Conservation (phyloP, 495 filamentous ascomycete species). For the Penicillium salamii region DNA sequence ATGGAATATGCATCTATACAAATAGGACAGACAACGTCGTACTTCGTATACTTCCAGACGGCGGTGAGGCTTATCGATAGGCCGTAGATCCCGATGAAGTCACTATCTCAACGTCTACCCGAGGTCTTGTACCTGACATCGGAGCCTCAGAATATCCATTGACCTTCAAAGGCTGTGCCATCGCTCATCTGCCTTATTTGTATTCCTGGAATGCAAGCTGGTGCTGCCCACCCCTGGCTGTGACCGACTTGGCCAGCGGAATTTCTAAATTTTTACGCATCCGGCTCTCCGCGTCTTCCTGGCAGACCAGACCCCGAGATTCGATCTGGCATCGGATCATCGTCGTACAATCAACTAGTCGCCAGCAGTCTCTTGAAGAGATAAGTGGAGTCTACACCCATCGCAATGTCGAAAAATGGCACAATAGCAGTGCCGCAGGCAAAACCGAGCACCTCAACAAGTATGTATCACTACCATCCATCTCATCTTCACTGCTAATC, state of each 20-base stretch:
- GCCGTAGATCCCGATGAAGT: conserved; percentile 17
- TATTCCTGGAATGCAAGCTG: conserved; percentile 7
- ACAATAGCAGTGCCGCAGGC: conserved; percentile 32
- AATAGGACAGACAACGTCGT: no score
- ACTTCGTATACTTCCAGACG: no score
- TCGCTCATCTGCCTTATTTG: not conserved
- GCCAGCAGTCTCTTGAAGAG: no score
- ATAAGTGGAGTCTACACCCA: not conserved
- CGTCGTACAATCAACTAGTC: not conserved
- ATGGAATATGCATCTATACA: no score
- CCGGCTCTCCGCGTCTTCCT: conserved; percentile 10
- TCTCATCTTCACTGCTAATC: conserved; percentile 3
- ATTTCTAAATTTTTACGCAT: conserved; percentile 11
- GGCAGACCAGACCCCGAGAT: not conserved
- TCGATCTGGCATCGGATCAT: conserved; percentile 16
- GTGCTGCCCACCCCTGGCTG: not conserved
- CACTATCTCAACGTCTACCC: conserved; percentile 4
- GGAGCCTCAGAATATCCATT: not conserved
- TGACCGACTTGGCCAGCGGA: conserved; percentile 4
- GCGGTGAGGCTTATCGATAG: conserved; percentile 16
- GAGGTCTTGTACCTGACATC: not conserved
- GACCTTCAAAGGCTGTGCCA: not conserved
- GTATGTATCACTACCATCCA: conserved; percentile 13
- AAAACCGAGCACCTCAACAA: conserved; percentile 31
- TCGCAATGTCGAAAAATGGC: conserved; percentile 37